Evolutionary conservation across 2,329 filamentous ascomycete genomes (phyloP).

Genomic region (Beauveria scarabaeidicola): DNA sequence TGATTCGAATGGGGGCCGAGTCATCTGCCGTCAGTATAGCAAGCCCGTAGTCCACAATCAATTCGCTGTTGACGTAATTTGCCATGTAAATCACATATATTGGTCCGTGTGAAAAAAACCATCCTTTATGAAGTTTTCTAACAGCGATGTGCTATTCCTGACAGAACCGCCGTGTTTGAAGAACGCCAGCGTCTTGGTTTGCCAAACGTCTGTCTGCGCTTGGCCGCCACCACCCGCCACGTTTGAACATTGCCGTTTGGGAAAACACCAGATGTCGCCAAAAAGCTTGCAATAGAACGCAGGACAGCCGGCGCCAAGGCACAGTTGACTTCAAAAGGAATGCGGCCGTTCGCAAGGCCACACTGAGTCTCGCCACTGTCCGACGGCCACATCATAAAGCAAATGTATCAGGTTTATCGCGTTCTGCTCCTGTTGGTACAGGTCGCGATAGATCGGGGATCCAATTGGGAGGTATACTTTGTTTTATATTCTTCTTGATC

Average conservation of each 20-base stretch:
- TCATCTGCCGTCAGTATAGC: conserved; percentile 45
- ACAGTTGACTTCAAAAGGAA: conserved; percentile 59
- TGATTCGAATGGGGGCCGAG: conserved; percentile 42
- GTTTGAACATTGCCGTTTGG: conserved; percentile 29
- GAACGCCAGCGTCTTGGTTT: conserved; percentile 49
- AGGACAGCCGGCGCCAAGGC: conserved; percentile 54
- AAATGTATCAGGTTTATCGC: conserved; percentile 50
- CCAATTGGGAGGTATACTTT: too few species aligned
- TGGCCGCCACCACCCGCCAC: conserved; percentile 37
- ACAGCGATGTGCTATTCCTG: conserved; percentile 34
- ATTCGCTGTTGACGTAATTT: conserved; percentile 25
- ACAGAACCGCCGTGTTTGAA: conserved; percentile 39
- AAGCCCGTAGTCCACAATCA: conserved; percentile 45
- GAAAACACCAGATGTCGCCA: conserved; percentile 39
- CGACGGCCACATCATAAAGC: conserved; percentile 44
- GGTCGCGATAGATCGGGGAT: too few species aligned
- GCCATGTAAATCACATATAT: conserved; percentile 31
- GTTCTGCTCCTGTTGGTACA: conserved; percentile 28
- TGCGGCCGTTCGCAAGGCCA: conserved; percentile 51
- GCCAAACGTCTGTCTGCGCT: conserved; percentile 51
- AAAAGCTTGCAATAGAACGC: conserved; percentile 45
- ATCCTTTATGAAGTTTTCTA: conserved; percentile 36
- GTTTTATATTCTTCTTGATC: too few species aligned
- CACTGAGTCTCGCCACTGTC: conserved; percentile 56
- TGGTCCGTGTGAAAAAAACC: conserved; percentile 35